phyloP scores from a whole-genome alignment of 352 stramenopile species.

The Globisporangium iwayamae region DNA sequence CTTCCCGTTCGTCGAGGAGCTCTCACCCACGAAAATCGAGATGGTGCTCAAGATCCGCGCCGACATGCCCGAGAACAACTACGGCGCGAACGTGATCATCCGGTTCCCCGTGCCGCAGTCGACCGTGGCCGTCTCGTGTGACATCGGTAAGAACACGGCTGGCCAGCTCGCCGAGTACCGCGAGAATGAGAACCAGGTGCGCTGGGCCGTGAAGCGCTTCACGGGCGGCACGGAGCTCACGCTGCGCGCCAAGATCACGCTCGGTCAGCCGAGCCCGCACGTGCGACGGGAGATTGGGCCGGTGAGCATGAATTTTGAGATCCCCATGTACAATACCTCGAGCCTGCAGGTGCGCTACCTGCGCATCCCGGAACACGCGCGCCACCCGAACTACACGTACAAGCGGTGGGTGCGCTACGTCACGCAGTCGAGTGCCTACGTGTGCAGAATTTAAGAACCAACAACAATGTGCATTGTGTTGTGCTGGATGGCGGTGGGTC shows the following conservation, averaged over 20 bases:
- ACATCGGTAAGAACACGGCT: slow-evolving; percentile 71
- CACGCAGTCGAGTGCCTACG: slow-evolving; percentile 97
- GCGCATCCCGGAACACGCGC: slow-evolving; percentile 94
- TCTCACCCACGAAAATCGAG: slow-evolving; percentile 93
- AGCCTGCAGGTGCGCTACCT: slow-evolving; percentile 98
- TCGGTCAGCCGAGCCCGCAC: slow-evolving; percentile 69
- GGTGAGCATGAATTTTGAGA: slow-evolving; percentile 99
- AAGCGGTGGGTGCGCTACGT: slow-evolving; percentile 99
- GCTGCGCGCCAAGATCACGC: slow-evolving; percentile 91
- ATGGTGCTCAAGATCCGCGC: slow-evolving; percentile 91
- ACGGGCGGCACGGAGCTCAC: slow-evolving; percentile 93
- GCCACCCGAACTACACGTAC: slow-evolving; percentile 96
- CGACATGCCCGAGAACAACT: slow-evolving; percentile 93
- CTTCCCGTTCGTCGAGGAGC: slow-evolving; percentile 96
- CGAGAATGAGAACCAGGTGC: slow-evolving; percentile 93
- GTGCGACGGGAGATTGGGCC: slow-evolving; percentile 94
- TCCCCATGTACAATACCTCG: slow-evolving; percentile 99
- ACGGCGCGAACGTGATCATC: slow-evolving; percentile 95
- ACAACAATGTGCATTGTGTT: not conserved
- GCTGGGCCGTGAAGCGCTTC: slow-evolving; percentile 97
- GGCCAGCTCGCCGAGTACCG: slow-evolving; percentile 94
- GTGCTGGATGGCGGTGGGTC: not conserved
- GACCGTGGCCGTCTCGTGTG: slow-evolving; percentile 72
- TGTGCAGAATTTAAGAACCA: slow-evolving; percentile 91
- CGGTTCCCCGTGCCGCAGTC: slow-evolving; percentile 92